These are phyloP conservation scores for Hibiscus syriacus DNA, from an alignment of 345 rosid species.

Conservation along the genomic window DNA sequence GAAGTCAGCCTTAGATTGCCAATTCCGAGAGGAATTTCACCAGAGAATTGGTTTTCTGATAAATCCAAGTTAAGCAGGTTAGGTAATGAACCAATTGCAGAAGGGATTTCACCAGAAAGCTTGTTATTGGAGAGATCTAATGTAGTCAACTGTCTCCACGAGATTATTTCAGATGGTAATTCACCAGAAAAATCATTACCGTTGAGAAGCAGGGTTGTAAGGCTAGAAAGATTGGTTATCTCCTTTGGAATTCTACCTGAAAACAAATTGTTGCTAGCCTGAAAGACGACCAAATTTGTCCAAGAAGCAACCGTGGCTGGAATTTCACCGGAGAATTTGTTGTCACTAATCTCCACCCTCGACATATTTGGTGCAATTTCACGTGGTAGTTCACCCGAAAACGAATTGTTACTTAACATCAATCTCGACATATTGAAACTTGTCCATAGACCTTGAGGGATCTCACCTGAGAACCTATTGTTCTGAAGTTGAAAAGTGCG, in stretches of 20 bases:
- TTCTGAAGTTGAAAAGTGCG: conserved; percentile 50
- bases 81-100: conserved; percentile 51
- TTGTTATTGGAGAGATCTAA: conserved; percentile 54
- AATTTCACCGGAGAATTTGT: conserved; percentile 64
- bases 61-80: conserved; percentile 44
- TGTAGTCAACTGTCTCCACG: conserved; percentile 50
- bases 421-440: conserved; percentile 37
- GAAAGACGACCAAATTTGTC: conserved; percentile 42
- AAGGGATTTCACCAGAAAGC: conserved; percentile 66
- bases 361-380: conserved; percentile 54
- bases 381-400: conserved; percentile 66
- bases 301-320: conserved; percentile 42
- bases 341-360: conserved; percentile 62
- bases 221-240: conserved; percentile 44
- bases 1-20: conserved; percentile 35
- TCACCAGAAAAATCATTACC: conserved; percentile 57
- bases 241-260: conserved; percentile 57
- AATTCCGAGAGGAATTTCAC: conserved; percentile 54
- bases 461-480: conserved; percentile 70
- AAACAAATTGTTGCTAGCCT: conserved; percentile 62
- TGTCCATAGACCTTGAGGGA: conserved; percentile 71
- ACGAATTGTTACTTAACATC: conserved; percentile 49
- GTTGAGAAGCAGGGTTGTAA: conserved; percentile 41
- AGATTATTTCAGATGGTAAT: conserved; percentile 48
- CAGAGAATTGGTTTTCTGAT: conserved; percentile 62